Evolutionary conservation across 495 filamentous ascomycete genomes (phyloP).

Genomic region (Chaetomium fimeti): DNA sequence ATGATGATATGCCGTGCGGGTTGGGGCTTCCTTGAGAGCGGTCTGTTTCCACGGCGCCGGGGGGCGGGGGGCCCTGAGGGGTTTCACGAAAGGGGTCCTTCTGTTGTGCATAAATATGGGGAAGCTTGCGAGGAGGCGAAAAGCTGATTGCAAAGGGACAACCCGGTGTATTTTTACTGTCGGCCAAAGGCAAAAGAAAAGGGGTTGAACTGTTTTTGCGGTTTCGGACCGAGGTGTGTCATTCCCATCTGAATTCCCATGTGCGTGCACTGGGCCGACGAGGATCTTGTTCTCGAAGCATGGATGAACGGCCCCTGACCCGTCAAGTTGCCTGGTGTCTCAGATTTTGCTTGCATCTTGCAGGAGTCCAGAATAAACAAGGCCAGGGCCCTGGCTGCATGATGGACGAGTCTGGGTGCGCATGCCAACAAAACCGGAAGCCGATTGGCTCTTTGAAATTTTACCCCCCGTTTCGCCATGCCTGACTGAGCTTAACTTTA

Average conservation of each 20-base stretch:
- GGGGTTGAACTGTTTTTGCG: neutral
- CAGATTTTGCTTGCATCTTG: neutral
- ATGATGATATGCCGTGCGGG: neutral
- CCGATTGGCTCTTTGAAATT: slow-evolving; percentile 11
- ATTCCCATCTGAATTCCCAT: too few relatives aligned
- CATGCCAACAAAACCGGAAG: neutral
- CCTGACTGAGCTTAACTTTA: neutral
- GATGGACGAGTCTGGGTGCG: neutral
- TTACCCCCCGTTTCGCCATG: slow-evolving; percentile 8
- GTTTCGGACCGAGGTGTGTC: too few relatives aligned
- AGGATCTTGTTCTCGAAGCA: too few relatives aligned
- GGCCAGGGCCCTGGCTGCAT: neutral
- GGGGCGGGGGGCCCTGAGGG: neutral
- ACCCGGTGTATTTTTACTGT: neutral
- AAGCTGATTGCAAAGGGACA: neutral
- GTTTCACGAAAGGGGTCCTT: neutral
- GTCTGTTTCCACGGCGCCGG: neutral
- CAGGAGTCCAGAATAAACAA: neutral
- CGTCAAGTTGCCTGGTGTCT: neutral
- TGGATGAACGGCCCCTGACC: neutral
- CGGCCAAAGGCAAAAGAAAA: neutral
- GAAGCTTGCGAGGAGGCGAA: neutral
- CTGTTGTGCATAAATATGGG: neutral
- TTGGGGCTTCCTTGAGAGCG: neutral
- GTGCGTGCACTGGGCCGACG: too few relatives aligned